Base-by-base conservation (phyloP, 2,329 filamentous ascomycete genomes). In the Hypoxylon sp. region DNA sequence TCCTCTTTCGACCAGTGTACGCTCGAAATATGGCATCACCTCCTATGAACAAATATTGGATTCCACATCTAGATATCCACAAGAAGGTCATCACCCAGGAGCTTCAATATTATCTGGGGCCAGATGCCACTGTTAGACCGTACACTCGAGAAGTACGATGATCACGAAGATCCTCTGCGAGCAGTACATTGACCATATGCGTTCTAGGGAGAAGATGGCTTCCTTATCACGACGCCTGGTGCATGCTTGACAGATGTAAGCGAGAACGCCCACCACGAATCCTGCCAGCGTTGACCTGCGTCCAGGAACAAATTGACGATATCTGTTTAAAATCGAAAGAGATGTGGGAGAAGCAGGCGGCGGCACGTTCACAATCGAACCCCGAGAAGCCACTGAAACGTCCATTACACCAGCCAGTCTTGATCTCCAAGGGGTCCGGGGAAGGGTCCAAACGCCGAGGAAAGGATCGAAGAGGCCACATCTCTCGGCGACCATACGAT, bases 221-320 rank as follows among this genome's bases (percentile, higher is more conserved):
- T 85, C 72, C 81, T 89, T 64, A 88, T 89, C 73, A 85, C 83
- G 30, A 88, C 86, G 2, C 85, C 86, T 6, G 87, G 87, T 34
- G 80, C 83, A 60, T 89, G 86, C 74, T 76, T 89, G 71, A 87
- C 85, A 71, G 87, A 89, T 80, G 87, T 89, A 78, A 83, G 86
- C 63, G 61, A 55, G n/a, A 57, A 14, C 41, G 57, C 46, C 57
- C 34, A 43, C 34, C 34, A 28, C 55, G 32, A 53, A 38, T 45
- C 23, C 23, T 52, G 30, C 41, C 56, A 55, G 51, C 60, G 59
- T 69, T 72, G 77, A 34, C 68, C 62, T 51, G 52, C 61, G 43
- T 61, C 60, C 73, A 89, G 87, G 86, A 88, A 78, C 87, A 89
- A 81, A 89, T 89, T 69, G 86, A 89, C 73, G 87, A 89, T 72